A percentile compares a stretch with the other conserved stretches of the same genome.
Conservation (phyloP, 2,329 filamentous ascomycete species). For the Epichloe brachyelytri region DNA sequence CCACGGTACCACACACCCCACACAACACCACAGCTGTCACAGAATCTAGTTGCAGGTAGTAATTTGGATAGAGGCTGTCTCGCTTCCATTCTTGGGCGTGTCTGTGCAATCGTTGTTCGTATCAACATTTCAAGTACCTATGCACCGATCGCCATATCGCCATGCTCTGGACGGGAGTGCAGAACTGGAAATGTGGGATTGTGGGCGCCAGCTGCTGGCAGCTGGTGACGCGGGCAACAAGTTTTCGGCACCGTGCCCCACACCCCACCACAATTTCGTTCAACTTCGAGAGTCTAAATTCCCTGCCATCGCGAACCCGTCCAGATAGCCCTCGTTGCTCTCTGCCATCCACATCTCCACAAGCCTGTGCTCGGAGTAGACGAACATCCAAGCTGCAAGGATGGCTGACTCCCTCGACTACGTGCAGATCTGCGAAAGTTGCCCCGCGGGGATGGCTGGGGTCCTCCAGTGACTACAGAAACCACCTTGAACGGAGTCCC, state of each 20-base stretch:
- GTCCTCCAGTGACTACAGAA: constrained; percentile 67
- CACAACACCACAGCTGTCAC: background rate
- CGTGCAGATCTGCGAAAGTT: constrained; percentile 54
- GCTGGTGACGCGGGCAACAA: constrained; percentile 14
- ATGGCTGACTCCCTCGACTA: constrained; percentile 44
- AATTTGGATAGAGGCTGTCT: too few species aligned
- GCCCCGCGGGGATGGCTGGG: constrained; percentile 77
- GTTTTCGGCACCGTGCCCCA: constrained; percentile 18
- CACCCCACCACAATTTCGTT: constrained; percentile 32
- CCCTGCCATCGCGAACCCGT: constrained; percentile 13
- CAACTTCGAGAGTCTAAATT: constrained; percentile 20
- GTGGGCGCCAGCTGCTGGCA: constrained; percentile 1
- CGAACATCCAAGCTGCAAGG: constrained; percentile 9
- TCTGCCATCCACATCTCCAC: background rate
- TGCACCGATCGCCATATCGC: too few species aligned
- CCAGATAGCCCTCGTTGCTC: constrained; percentile 1
- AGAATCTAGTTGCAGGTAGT: background rate
- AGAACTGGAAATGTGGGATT: constrained; percentile 3
- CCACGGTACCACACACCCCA: background rate
- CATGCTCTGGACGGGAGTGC: background rate
- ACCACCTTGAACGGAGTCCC: constrained; percentile 90
- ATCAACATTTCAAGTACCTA: background rate
- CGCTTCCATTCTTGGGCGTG: too few species aligned
- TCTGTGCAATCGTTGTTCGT: background rate
- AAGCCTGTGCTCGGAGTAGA: background rate